phyloP scores from a whole-genome alignment of 2,329 filamentous ascomycete genomes.

The Stemphylium beticola region DNA sequence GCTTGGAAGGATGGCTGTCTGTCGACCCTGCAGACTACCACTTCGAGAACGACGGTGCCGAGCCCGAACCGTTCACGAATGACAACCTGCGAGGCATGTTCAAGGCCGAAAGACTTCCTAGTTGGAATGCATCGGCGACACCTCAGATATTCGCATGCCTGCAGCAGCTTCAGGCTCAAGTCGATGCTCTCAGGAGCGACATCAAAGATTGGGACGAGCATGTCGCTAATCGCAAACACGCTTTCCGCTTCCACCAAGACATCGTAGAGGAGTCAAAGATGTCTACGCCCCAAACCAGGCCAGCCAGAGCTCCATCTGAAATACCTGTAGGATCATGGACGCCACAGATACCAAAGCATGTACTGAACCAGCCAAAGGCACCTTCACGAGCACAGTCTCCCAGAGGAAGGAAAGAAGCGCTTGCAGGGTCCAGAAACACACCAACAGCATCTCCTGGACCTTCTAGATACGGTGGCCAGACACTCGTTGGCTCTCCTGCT shows the following conservation, averaged over 20 bases:
- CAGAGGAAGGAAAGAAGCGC: constrained; percentile 44
- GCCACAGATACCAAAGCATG: constrained; percentile 46
- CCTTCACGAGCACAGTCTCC: constrained; percentile 46
- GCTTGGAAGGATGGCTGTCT: constrained; percentile 88
- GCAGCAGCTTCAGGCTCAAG: constrained; percentile 50
- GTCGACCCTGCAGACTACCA: constrained; percentile 65
- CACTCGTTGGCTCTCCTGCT: constrained; percentile 37
- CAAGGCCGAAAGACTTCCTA: constrained; percentile 45
- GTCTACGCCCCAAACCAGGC: constrained; percentile 36
- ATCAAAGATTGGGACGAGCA: constrained; percentile 57
- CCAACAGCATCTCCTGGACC: constrained; percentile 9
- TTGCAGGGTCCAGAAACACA: constrained; percentile 23
- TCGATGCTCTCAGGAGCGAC: constrained; percentile 51
- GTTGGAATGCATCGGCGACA: constrained; percentile 44
- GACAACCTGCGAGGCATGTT: constrained; percentile 43
- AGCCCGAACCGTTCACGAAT: constrained; percentile 33
- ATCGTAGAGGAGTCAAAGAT: constrained; percentile 50
- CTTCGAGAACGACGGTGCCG: constrained; percentile 35
- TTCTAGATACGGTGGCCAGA: constrained; percentile 32
- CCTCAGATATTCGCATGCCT: constrained; percentile 53
- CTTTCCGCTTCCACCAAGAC: constrained; percentile 56
- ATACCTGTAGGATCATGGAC: constrained; percentile 41
- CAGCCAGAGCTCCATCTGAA: constrained; percentile 34
- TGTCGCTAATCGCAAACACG: constrained; percentile 56
- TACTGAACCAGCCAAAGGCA: constrained; percentile 37